These are phyloP conservation scores for Trichosporon ovoides DNA, from an alignment of 1,284 basidiomycete species.

Conservation along the genomic window DNA sequence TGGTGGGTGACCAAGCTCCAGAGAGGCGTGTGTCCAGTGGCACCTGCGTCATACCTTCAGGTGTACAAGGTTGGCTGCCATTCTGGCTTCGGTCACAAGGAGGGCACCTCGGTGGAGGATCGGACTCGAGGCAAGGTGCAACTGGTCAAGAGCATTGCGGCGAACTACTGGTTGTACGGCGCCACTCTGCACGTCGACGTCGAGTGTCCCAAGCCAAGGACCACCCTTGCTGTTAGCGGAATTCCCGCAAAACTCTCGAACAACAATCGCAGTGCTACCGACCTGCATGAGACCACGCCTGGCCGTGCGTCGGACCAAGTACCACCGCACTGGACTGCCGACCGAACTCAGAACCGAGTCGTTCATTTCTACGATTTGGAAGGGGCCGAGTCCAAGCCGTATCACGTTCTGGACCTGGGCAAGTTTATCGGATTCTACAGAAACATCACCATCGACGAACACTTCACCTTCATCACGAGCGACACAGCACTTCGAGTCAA, in stretches of 20 bases:
- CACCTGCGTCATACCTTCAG: neutral
- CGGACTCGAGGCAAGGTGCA: neutral
- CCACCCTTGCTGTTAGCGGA: neutral
- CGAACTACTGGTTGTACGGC: neutral
- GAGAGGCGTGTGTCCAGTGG: neutral
- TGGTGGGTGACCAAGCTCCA: neutral
- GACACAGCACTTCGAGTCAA: neutral
- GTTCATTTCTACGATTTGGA: neutral
- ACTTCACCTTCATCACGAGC: neutral
- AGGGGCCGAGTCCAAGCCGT: neutral
- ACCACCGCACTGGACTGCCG: neutral
- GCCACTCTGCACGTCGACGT: neutral
- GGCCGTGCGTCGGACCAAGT: neutral
- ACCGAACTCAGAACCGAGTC: neutral
- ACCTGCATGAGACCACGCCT: neutral
- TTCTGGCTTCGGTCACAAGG: neutral
- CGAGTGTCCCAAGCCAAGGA: neutral
- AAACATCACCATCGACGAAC: neutral
- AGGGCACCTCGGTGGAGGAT: neutral
- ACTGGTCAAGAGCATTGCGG: neutral
- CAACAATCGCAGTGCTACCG: neutral
- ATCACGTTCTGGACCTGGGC: neutral
- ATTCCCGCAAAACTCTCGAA: neutral
- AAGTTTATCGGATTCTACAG: neutral
- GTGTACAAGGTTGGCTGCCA: neutral